Conservation (phyloP, 305 asterid species). For the Fraxinus greggii region DNA sequence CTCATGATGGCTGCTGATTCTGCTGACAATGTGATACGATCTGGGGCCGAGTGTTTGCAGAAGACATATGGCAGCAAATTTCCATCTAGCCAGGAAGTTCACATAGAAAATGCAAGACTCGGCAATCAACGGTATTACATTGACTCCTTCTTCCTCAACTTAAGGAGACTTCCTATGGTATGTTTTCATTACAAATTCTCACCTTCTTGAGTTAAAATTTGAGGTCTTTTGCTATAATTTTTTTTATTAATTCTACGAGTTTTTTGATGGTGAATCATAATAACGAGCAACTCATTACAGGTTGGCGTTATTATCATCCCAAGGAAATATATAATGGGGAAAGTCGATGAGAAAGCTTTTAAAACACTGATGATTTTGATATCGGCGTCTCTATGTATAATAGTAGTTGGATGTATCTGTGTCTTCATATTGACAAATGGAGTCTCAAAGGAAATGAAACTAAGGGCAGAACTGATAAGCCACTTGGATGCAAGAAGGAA, state of each 20-base stretch:
- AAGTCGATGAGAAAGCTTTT: slow-evolving; percentile 75
- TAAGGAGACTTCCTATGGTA: slow-evolving; percentile 93
- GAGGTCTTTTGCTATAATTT: neutral
- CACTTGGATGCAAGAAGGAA: slow-evolving; percentile 87
- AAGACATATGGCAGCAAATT: slow-evolving; percentile 48
- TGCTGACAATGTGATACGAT: slow-evolving; percentile 57
- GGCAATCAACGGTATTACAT: slow-evolving; percentile 63
- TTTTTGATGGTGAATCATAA: neutral
- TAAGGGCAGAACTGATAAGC: slow-evolving; percentile 74
- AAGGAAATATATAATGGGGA: slow-evolving; percentile 88
- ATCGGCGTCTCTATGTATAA: slow-evolving; percentile 79
- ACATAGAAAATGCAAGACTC: slow-evolving; percentile 71
- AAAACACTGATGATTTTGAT: slow-evolving; percentile 67
- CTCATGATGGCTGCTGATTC: slow-evolving; percentile 82
- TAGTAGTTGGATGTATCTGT: slow-evolving; percentile 77
- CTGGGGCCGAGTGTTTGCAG: slow-evolving; percentile 75
- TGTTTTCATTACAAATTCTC: slow-evolving; percentile 1
- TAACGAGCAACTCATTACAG: slow-evolving; percentile 37
- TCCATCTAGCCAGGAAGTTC: slow-evolving; percentile 73
- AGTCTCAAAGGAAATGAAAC: slow-evolving; percentile 89
- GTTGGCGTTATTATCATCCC: slow-evolving; percentile 88
- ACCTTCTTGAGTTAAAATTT: neutral
- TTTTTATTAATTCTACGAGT: neutral
- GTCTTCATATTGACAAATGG: slow-evolving; percentile 83
- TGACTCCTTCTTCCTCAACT: slow-evolving; percentile 82